These are phyloP conservation scores for Pichia nanzhaoensis DNA, from an alignment of 805 yeast species.

Conservation along the genomic window DNA sequence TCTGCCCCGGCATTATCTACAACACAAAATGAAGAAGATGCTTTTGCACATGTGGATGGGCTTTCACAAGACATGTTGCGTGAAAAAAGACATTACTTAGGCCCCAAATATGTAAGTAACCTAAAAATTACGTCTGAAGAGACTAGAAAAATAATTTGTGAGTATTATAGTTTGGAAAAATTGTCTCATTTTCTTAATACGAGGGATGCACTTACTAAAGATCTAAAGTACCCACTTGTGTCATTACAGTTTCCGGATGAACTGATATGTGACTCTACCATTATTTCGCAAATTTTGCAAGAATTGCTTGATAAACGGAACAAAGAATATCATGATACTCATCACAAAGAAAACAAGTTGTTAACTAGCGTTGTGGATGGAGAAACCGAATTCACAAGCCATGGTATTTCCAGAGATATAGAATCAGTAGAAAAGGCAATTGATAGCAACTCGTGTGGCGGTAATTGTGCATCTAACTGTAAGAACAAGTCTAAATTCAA, in stretches of 20 bases:
- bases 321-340: slow-evolving; percentile 8
- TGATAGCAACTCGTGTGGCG: slow-evolving; percentile 26
- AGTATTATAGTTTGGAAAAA: slow-evolving; percentile 46
- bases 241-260: slow-evolving; percentile 90
- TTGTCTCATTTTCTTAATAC: slow-evolving; percentile 20
- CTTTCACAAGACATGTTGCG: slow-evolving; percentile 23
- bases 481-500: slow-evolving; percentile 15
- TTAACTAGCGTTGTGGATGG: background rate
- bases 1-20: slow-evolving; percentile 64
- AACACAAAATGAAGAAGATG: slow-evolving; percentile 57
- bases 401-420: slow-evolving; percentile 7
- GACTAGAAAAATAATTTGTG: slow-evolving; percentile 31
- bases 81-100: slow-evolving; percentile 21
- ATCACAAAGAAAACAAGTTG: slow-evolving; percentile 6
- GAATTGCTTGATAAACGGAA: slow-evolving; percentile 24
- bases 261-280: slow-evolving; percentile 70
- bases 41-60: slow-evolving; percentile 33
- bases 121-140: slow-evolving; percentile 21
- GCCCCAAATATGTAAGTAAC: slow-evolving; percentile 26
- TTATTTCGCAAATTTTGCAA: slow-evolving; percentile 53
- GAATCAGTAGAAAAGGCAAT: slow-evolving; percentile 23
- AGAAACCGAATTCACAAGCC: slow-evolving; percentile 13
- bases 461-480: slow-evolving; percentile 26
- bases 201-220: slow-evolving; percentile 22
- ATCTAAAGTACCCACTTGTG: slow-evolving; percentile 38